Evolutionary conservation across 768 basidiomycete genomes (phyloP), one percentile per base, ranked within the genome.

Genomic region (Myochromella boudieri): DNA sequence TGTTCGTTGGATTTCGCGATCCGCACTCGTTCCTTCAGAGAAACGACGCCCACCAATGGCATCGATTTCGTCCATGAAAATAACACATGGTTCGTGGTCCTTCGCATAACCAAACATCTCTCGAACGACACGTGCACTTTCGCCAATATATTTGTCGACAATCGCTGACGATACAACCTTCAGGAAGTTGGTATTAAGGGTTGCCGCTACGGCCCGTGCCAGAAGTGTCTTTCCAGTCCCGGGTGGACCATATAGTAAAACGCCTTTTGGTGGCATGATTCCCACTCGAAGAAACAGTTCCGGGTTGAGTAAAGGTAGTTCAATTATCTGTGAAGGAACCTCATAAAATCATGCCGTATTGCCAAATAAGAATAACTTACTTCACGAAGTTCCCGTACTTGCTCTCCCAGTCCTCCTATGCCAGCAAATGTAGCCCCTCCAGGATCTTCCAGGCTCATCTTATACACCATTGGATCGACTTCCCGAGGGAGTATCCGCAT

Each of bases 81-180:
- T 97, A 47, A 97, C 92, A 64, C 93, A 98, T 36, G 97, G 97
- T 67, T 98, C 97, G 62, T 99, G 95, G 65, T 99, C 95, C 51
- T 76, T 80, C 10, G 97, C 97, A 66, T 97, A 99, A 20, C 91
- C 94, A 60, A 99, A 99, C 97, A 99, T 98, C 67, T 99, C 97
- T 55, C 97, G 81, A 20, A 99, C 86, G 7, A 98, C 82, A 42
- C 97, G 82, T 15, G 97, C 97, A 48, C 90, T 93, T 72, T 98
- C 97, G 57, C 97, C 97, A 38, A 99, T 98, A 64, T 98, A 99
- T 68, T 98, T 94, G 75, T 94, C 87, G 51, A 98, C 90, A 57
- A 99, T 97, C 12, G 97, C 97, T 18, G 93, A 97, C 2, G 94
- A 95, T 39, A 98, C 97, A 43, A 99, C 95, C 67, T 98, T 98